A percentile compares a stretch with the other conserved stretches of the same genome.
Conservation (phyloP, 495 filamentous ascomycete genomes). For the Tricharina praecox region DNA sequence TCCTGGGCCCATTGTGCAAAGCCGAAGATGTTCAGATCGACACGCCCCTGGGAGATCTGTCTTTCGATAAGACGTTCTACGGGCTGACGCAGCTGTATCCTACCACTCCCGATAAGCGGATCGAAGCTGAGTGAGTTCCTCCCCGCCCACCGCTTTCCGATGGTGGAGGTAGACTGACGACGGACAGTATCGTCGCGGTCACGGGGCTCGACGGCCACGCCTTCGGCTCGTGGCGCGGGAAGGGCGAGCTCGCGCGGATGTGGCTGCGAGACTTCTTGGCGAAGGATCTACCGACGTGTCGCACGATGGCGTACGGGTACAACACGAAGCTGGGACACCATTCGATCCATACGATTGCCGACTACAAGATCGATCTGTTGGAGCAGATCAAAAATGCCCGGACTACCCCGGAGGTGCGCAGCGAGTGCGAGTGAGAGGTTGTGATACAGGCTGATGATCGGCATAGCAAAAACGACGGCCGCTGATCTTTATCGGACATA, state of each 20-base stretch:
- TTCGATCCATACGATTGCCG: conserved; percentile 3
- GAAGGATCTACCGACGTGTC: conserved; percentile 6
- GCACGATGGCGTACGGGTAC: conserved; percentile 9
- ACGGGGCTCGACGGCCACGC: conserved; percentile 11
- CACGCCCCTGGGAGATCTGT: not conserved
- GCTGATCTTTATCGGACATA: conserved; percentile 13
- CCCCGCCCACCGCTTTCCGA: no score
- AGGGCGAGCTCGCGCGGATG: not conserved
- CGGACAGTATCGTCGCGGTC: conserved; percentile 8
- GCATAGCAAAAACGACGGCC: conserved; percentile 7
- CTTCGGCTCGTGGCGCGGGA: conserved; percentile 7
- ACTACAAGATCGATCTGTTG: conserved; percentile 6
- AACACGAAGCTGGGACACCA: conserved; percentile 4
- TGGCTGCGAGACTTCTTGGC: conserved; percentile 11
- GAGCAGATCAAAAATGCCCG: conserved; percentile 6
- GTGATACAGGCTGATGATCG: not conserved
- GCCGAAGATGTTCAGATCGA: conserved; percentile 1
- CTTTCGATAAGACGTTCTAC: conserved; percentile 9
- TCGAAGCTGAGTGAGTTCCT: conserved; percentile 9
- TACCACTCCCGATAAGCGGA: not conserved
- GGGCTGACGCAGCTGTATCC: conserved; percentile 12
- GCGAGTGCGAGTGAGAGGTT: not conserved
- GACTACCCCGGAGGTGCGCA: not conserved
- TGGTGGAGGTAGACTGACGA: not conserved
- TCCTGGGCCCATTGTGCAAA: not conserved